Percentiles rank a stretch among this genome's conserved stretches.
Conservation (phyloP, 2,329 filamentous ascomycete species). For the Claviceps sp. region DNA sequence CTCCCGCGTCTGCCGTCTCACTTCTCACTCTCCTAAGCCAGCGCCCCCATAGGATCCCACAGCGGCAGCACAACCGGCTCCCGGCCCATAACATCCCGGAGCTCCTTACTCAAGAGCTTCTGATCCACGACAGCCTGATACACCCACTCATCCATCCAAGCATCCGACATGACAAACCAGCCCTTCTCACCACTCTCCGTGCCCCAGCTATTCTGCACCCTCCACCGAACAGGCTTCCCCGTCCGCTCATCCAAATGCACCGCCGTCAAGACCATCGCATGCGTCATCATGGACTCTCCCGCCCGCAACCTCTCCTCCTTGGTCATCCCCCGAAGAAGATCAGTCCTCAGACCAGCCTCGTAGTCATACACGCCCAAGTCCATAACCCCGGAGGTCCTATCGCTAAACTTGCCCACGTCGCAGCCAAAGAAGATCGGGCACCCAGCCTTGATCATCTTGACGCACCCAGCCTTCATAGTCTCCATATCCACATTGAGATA, state of each 20-base stretch:
- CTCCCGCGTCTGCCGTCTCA: too few relatives aligned
- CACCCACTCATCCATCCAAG: conserved; percentile 67
- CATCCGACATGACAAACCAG: conserved; percentile 82
- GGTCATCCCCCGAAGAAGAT: conserved; percentile 55
- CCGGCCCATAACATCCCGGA: conserved; percentile 57
- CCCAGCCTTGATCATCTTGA: conserved; percentile 65
- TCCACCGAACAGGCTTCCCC: conserved; percentile 59
- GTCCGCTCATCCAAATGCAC: conserved; percentile 58
- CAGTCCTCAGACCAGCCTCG: conserved; percentile 69
- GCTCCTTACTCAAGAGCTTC: conserved; percentile 47
- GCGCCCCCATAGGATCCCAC: conserved; percentile 70
- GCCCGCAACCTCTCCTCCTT: conserved; percentile 64
- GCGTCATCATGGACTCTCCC: conserved; percentile 74
- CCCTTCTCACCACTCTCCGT: conserved; percentile 53
- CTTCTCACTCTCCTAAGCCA: conserved; percentile 34
- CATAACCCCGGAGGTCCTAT: conserved; percentile 59
- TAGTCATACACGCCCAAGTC: conserved; percentile 67
- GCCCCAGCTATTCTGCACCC: conserved; percentile 82
- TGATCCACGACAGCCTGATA: conserved; percentile 81
- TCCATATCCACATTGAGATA: conserved; percentile 74
- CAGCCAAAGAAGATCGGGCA: conserved; percentile 79
- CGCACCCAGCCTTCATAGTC: conserved; percentile 57
- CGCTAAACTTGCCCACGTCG: conserved; percentile 75
- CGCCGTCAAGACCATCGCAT: conserved; percentile 82
- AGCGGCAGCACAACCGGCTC: conserved; percentile 58